Evolutionary conservation across 2,329 filamentous ascomycete species (phyloP).

Genomic region (Biscogniauxia mediterranea): DNA sequence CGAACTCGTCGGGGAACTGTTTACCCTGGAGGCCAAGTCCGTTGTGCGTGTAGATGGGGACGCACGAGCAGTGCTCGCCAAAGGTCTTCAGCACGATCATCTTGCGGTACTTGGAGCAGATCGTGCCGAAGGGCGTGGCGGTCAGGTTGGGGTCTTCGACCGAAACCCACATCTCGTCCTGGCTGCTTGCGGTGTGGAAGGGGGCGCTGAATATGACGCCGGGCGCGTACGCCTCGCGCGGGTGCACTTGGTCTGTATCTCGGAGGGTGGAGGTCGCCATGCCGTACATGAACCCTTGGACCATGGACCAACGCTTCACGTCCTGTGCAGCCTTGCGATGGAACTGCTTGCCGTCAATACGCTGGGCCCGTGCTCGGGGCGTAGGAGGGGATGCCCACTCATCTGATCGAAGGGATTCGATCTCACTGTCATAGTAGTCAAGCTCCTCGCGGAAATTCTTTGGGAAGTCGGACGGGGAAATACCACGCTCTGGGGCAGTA

Average conservation of each 20-base stretch:
- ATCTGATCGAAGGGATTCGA: background rate
- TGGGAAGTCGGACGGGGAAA: slow-evolving; percentile 1
- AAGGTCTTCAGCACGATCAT: slow-evolving; percentile 25
- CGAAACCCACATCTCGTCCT: slow-evolving; percentile 12
- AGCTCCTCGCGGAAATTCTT: slow-evolving; percentile 3
- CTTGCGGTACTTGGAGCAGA: slow-evolving; percentile 28
- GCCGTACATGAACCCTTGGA: slow-evolving; percentile 14
- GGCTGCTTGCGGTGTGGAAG: slow-evolving; percentile 8
- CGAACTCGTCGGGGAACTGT: slow-evolving; percentile 15
- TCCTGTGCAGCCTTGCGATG: background rate
- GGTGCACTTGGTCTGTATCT: slow-evolving; percentile 12
- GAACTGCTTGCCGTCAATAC: slow-evolving; percentile 9
- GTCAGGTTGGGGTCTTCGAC: slow-evolving; percentile 23
- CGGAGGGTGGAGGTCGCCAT: slow-evolving; percentile 10
- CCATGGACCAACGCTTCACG: slow-evolving; percentile 11
- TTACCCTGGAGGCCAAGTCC: slow-evolving; percentile 22
- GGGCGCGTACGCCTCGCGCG: slow-evolving; percentile 4
- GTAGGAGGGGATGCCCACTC: slow-evolving; percentile 11
- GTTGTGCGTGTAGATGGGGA: slow-evolving; percentile 28
- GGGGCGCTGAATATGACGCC: slow-evolving; percentile 24
- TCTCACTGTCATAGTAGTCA: slow-evolving; percentile 3
- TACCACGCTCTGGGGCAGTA: background rate
- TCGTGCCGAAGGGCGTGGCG: slow-evolving; percentile 24
- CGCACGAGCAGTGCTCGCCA: slow-evolving; percentile 19
- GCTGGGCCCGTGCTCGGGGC: slow-evolving; percentile 3